Percentiles rank a stretch among this genome's conserved stretches.
These are phyloP conservation scores for Rhizopus arrhizus DNA, from an alignment of 371 early-diverging fungal species.

Conservation along the genomic window DNA sequence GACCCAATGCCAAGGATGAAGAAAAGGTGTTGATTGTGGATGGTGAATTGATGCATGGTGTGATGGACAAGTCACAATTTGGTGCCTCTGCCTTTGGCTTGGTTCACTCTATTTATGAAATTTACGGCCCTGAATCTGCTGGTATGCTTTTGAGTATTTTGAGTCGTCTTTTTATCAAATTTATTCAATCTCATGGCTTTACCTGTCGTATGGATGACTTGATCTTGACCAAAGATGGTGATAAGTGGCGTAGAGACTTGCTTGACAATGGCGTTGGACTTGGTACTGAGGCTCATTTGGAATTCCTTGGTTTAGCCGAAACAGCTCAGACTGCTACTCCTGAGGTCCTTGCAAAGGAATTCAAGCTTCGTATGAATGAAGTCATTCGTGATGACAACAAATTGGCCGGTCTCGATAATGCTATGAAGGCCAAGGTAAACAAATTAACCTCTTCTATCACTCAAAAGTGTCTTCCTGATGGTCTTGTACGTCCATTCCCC, in stretches of 20 bases:
- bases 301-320: slow-evolving; percentile 70
- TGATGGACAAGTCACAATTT: slow-evolving; percentile 98
- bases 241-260: slow-evolving; percentile 74
- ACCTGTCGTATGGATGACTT: slow-evolving; percentile 99
- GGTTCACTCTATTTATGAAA: slow-evolving; percentile 96
- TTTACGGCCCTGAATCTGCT: slow-evolving; percentile 92
- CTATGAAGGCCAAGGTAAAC: slow-evolving; percentile 88
- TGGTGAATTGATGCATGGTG: slow-evolving; percentile 94
- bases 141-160: slow-evolving; percentile 94
- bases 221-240: slow-evolving; percentile 82
- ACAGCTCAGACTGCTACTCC: slow-evolving; percentile 42
- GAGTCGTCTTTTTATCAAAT: slow-evolving; percentile 92
- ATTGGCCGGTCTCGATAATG: slow-evolving; percentile 88
- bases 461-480: slow-evolving; percentile 80
- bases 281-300: slow-evolving; percentile 72
- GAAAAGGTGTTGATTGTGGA: slow-evolving; percentile 84
- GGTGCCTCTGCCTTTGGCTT: slow-evolving; percentile 95
- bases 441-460: slow-evolving; percentile 84
- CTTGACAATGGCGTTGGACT: slow-evolving; percentile 54
- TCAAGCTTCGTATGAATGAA: slow-evolving; percentile 78
- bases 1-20: slow-evolving; percentile 89
- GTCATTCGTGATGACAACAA: slow-evolving; percentile 85
- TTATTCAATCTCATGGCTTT: slow-evolving; percentile 92
- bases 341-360: slow-evolving; percentile 53
- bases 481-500: slow-evolving; percentile 87